Conservation (phyloP, 331 rosid genomes). For the Stylosanthes scabra region DNA sequence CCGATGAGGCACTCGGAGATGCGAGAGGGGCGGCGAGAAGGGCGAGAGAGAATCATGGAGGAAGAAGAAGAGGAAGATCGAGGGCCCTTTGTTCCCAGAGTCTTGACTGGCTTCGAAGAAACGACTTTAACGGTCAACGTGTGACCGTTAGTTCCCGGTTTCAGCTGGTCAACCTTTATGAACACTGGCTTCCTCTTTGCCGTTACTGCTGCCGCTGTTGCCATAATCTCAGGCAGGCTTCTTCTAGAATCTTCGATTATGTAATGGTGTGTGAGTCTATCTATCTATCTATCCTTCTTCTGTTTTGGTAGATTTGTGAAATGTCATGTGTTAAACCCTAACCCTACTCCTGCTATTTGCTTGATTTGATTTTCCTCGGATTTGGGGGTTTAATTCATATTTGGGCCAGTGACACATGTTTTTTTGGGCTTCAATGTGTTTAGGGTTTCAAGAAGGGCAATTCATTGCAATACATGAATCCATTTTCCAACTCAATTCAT, state of each 20-base stretch:
- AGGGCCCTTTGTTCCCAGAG: slow-evolving; percentile 39
- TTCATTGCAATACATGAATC: too few species aligned
- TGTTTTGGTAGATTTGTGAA: not conserved
- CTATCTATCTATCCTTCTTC: too few species aligned
- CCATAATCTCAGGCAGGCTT: not conserved
- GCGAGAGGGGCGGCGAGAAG: slow-evolving; percentile 45
- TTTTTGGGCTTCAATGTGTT: too few species aligned
- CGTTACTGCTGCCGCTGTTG: slow-evolving; percentile 6
- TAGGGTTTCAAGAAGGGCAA: too few species aligned
- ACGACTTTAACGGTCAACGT: slow-evolving; percentile 72
- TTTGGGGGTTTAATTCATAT: slow-evolving; percentile 14
- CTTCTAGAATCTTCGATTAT: slow-evolving; percentile 1
- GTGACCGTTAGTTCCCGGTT: slow-evolving; percentile 72
- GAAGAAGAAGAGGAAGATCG: slow-evolving; percentile 45
- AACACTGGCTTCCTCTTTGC: slow-evolving; percentile 78
- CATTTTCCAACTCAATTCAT: too few species aligned
- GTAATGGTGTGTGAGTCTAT: not conserved
- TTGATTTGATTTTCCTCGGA: not conserved
- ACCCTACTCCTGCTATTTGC: slow-evolving; percentile 12
- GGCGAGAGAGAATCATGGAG: slow-evolving; percentile 48
- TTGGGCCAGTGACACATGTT: not conserved
- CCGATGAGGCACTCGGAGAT: slow-evolving; percentile 75
- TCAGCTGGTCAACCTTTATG: slow-evolving; percentile 64
- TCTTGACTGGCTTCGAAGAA: slow-evolving; percentile 61
- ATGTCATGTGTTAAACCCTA: slow-evolving; percentile 23